Conservation (phyloP, 1,284 basidiomycete species). For the Sanghuangporus sanghuang region DNA sequence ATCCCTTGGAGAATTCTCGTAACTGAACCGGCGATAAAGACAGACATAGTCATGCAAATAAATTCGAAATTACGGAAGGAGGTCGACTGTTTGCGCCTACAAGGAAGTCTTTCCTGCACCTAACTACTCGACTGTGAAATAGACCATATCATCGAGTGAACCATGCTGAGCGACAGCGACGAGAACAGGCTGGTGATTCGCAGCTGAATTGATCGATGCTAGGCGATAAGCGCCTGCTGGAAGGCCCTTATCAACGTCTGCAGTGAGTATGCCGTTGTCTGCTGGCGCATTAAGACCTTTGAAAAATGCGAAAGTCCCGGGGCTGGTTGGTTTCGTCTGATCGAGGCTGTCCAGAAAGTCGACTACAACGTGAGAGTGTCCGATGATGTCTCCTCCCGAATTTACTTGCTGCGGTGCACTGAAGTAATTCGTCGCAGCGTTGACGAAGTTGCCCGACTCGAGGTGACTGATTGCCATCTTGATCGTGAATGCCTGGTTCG, state of each 20-base stretch:
- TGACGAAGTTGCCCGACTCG: constrained; percentile 49
- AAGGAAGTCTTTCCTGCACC: background rate
- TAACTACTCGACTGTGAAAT: constrained; percentile 42
- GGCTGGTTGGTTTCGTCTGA: constrained; percentile 51
- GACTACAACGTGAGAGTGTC: constrained; percentile 63
- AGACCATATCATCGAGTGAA: constrained; percentile 54
- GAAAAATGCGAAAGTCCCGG: constrained; percentile 65
- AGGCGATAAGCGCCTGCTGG: constrained; percentile 53
- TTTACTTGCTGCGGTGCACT: constrained; percentile 57
- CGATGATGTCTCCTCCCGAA: constrained; percentile 44
- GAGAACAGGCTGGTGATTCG: constrained; percentile 56
- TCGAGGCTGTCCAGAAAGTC: constrained; percentile 47
- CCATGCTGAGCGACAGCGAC: constrained; percentile 56
- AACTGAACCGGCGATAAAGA: too few species aligned
- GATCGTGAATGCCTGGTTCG: constrained; percentile 44
- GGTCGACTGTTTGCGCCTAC: background rate
- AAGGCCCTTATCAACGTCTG: constrained; percentile 54
- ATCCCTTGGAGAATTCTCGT: too few species aligned
- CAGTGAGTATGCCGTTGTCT: constrained; percentile 45
- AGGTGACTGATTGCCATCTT: constrained; percentile 43
- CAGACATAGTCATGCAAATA: background rate
- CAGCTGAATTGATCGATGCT: constrained; percentile 43
- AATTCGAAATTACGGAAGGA: background rate
- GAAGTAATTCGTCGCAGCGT: constrained; percentile 51
- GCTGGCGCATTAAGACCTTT: constrained; percentile 52